Evolutionary conservation across 495 filamentous ascomycete species (phyloP).

Genomic region (Aspergillus biplanus): DNA sequence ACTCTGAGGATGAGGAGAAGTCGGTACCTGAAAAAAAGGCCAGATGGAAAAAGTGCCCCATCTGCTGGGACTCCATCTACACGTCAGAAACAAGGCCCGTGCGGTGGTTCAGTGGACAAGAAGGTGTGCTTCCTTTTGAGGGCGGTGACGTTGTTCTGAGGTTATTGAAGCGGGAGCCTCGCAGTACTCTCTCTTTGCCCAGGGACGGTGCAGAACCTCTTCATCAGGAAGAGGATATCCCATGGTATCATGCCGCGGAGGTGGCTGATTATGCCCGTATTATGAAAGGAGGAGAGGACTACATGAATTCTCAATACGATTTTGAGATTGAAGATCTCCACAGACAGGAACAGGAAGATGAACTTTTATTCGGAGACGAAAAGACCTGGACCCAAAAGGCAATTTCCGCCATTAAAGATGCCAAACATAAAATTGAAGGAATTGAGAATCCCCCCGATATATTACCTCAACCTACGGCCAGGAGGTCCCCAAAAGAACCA

Average conservation of each 20-base stretch:
- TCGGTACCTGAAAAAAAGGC: constrained; percentile 67
- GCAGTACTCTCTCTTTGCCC: constrained; percentile 84
- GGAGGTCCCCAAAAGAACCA: constrained; percentile 48
- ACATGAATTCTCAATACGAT: constrained; percentile 81
- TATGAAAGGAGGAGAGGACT: constrained; percentile 91
- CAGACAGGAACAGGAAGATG: constrained; percentile 81
- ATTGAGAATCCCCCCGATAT: constrained; percentile 71
- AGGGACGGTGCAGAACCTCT: constrained; percentile 77
- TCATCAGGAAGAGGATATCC: constrained; percentile 70
- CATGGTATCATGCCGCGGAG: constrained; percentile 93
- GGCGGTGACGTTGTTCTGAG: constrained; percentile 89
- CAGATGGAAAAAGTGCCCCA: constrained; percentile 93
- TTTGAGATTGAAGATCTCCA: constrained; percentile 74
- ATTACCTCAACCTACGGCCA: constrained; percentile 53
- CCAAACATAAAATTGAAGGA: constrained; percentile 70
- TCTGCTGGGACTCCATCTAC: constrained; percentile 90
- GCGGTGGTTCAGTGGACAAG: constrained; percentile 88
- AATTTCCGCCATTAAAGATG: constrained; percentile 66
- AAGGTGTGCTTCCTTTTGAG: constrained; percentile 74
- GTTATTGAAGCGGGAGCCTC: constrained; percentile 75
- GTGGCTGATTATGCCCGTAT: constrained; percentile 93
- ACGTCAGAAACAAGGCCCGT: constrained; percentile 88
- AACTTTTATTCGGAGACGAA: constrained; percentile 91
- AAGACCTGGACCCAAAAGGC: constrained; percentile 90
- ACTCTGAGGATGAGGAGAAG: constrained; percentile 71